Evolutionary conservation across 73 alveolate species (phyloP).

Genomic region (Paramecium sonneborni): DNA sequence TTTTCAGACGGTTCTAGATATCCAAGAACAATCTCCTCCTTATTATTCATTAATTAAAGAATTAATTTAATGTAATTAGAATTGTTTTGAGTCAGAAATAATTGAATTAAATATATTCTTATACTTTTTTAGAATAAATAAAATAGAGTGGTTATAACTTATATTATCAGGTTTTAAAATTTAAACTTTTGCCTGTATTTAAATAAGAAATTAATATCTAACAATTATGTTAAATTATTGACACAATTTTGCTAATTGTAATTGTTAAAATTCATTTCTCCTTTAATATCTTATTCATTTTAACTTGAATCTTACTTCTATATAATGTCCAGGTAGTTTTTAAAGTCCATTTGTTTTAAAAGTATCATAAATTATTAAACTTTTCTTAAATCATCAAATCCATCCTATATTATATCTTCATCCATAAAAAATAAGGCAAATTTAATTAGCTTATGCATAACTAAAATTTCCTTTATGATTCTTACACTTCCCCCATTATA

Average conservation of each 20-base stretch:
- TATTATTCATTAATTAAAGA: conserved; percentile 36
- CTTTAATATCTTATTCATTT: conserved; percentile 96
- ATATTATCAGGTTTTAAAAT: not conserved
- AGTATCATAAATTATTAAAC: conserved; percentile 99
- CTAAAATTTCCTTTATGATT: conserved; percentile 98
- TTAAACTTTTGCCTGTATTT: not conserved
- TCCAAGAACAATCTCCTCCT: conserved; percentile 44
- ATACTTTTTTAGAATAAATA: not conserved
- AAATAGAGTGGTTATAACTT: not conserved
- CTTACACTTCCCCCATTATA: conserved; percentile 99
- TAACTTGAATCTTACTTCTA: conserved; percentile 95
- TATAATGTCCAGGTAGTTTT: conserved; percentile 89
- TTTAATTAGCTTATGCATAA: conserved; percentile 96
- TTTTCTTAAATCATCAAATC: conserved; percentile 97
- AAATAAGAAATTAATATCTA: too few relatives aligned
- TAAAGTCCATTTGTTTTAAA: conserved; percentile 98
- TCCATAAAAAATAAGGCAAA: conserved; percentile 95
- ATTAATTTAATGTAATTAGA: not conserved
- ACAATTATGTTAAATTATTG: conserved; percentile 93
- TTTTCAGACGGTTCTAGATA: not conserved
- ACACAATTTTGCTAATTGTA: conserved; percentile 80
- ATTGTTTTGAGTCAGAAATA: not conserved
- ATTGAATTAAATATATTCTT: not conserved
- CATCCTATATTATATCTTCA: conserved; percentile 99
- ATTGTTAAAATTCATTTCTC: conserved; percentile 96